These are phyloP conservation scores for Cunninghamia lanceolata DNA, from an alignment of 75 land plant species.

Conservation along the genomic window DNA sequence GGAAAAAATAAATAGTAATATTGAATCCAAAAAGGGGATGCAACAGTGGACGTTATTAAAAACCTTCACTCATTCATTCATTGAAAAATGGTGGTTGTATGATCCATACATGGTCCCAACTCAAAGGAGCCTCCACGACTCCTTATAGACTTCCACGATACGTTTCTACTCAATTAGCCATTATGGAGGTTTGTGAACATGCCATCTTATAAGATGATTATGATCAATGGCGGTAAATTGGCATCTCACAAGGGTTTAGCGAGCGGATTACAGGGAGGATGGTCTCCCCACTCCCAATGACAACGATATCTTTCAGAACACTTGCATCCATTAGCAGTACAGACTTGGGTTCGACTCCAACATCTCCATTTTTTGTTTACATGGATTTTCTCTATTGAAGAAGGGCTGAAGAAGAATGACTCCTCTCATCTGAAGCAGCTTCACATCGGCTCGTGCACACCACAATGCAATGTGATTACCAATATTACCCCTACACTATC, in stretches of 20 bases:
- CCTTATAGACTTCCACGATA: too few species aligned
- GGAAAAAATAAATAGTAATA: too few species aligned
- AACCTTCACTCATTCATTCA: too few species aligned
- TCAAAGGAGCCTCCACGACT: too few species aligned
- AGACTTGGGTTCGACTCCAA: constrained; percentile 10
- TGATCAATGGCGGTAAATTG: constrained; percentile 38
- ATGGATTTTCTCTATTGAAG: constrained; percentile 46
- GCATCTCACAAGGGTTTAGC: not conserved
- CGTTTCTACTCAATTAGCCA: too few species aligned
- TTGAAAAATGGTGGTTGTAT: too few species aligned
- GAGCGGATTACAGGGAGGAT: constrained; percentile 41
- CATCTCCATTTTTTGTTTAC: constrained; percentile 22
- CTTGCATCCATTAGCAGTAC: constrained; percentile 20
- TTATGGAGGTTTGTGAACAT: too few species aligned
- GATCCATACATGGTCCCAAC: too few species aligned
- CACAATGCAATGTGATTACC: constrained; percentile 40
- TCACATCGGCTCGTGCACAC: not conserved
- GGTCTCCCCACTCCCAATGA: constrained; percentile 48
- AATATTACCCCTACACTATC: constrained; percentile 82
- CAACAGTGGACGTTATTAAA: too few species aligned
- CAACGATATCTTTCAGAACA: constrained; percentile 53
- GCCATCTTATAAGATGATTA: constrained; percentile 51
- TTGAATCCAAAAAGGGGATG: too few species aligned
- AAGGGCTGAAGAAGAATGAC: constrained; percentile 44
- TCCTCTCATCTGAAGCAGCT: constrained; percentile 24